Evolutionary conservation across 257 asterid genomes (phyloP), one percentile per base, ranked within the genome.

Genomic region (Solanum ossicruentum): DNA sequence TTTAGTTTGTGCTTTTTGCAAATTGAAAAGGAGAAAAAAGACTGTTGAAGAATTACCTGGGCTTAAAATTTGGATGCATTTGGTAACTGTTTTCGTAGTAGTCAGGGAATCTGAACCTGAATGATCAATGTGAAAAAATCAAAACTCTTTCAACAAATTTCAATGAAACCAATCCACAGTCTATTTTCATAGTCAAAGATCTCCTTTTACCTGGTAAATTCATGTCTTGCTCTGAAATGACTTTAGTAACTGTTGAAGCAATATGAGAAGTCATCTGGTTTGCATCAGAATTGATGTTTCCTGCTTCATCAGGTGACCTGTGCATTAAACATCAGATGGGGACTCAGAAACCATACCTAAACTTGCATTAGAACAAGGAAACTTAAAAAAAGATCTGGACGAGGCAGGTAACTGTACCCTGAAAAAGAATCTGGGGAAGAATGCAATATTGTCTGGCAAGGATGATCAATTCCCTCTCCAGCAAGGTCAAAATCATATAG

Each of bases 1-100:
- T 69, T 54, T 57, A 69, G 70, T 63, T 45, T 47, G 80, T 67
- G 47, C 51, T 69, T 51, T 51, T 78, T 16, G 65, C 47, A 71
- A 39, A 45, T 12, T 75, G 71, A 60, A 56, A 58, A 39, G 57
- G 18, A 70, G 5, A 20, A 43, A 55, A 32, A 36, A 17, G 23
- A 83, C 58, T 39, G 83, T 65, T 11, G 77, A 84, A 73, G 66
- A 72, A 12, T 87, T 95, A 95, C 99, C 99, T 63, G 98, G 99
- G 88, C 98, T 96, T 79, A 92, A 65, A 52, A 95, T 90, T 63
- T 88, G 88, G 66, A 96, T 89, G 55, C 96, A 86, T 89, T 92
- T 93, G 8, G 98, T 93, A 86, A 96, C 86, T 52, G 98, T 93
- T 39, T 92, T 92, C 89, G 90, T 81, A 2, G 98, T 89, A 55